Base-by-base conservation (phyloP, 2,329 filamentous ascomycete genomes). In the Aspergillus sp. region DNA sequence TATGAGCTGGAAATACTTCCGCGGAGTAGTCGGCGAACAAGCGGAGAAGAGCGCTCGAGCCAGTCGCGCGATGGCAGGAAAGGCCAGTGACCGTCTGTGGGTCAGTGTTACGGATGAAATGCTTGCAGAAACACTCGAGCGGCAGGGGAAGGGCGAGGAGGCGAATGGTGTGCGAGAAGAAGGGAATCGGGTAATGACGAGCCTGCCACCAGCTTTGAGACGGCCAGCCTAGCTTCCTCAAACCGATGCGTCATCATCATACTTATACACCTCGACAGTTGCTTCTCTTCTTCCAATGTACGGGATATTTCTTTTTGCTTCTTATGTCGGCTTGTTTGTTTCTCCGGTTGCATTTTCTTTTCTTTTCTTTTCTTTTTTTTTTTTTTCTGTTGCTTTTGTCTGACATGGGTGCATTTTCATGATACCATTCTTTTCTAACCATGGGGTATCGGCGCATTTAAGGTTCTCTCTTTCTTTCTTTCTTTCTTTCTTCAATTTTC, bases 1-100 rank as follows among this genome's bases (percentile, higher is more conserved):
- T 62, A 96, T 97, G 89, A 89, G 89, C 52, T 86, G 84, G 68
- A 85, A 87, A 51, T 89, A 96, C 67, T 97, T 93, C 73, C 87
- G 88, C 45, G 89, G 89, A 58, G 88, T 93, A 13, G 85, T 96
- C 4, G 91, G 91, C 49, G 88, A 89, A 57, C 89, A 93, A 71
- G 88, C 89, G 0, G 81, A 90, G 58, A 92, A 92, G 75, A 90
- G 88, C 68, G 88, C 89, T 4, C 82, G 83, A 62, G 89, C 89
- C 0, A 88, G 86, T 22, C 82, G 83, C 22, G 83, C 82, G 42
- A 87, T 90, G 76, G 88, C 89, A 5, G 83, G 84, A 62, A 84
- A 85, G 69, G 89, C 86, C 64, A 87, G 88, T 20, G 90, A 90
- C 68, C 78, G 85, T 15, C 74, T 92, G 50, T 93, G 89, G 89